Percentiles rank a stretch among this genome's conserved stretches.
Evolutionary conservation across 2,329 filamentous ascomycete species (phyloP).

Genomic region (Stachybotrys elegans): DNA sequence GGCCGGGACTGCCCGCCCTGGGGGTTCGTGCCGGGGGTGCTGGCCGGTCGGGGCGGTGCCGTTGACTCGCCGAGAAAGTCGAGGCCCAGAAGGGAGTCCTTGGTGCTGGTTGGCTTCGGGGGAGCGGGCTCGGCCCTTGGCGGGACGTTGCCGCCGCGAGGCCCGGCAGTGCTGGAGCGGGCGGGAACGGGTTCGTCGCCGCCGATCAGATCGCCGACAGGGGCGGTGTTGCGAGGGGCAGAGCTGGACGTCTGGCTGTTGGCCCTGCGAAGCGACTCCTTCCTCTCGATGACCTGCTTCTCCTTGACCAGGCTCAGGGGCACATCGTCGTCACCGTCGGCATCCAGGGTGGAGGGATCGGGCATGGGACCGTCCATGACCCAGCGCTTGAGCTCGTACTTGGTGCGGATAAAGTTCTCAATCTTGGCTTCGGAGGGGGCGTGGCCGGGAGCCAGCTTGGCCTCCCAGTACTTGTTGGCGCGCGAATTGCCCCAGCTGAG

Average conservation of each 20-base stretch:
- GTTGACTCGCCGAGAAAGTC: conserved; percentile 82
- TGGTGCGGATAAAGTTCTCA: conserved; percentile 98
- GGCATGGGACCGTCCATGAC: conserved; percentile 97
- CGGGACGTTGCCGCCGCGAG: conserved; percentile 51
- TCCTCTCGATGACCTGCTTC: conserved; percentile 59
- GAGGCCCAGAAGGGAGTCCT: conserved; percentile 85
- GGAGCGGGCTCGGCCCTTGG: conserved; percentile 60
- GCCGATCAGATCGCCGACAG: conserved; percentile 76
- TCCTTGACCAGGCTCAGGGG: conserved; percentile 59
- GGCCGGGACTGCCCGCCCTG: conserved; percentile 68
- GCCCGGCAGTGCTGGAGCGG: conserved; percentile 70
- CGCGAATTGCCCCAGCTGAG: conserved; percentile 92
- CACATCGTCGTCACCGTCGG: conserved; percentile 80
- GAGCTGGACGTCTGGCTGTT: conserved; percentile 32
- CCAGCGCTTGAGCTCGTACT: conserved; percentile 98
- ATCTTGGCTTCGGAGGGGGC: conserved; percentile 96
- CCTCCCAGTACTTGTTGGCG: conserved; percentile 99
- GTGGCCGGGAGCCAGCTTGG: conserved; percentile 85
- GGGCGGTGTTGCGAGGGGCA: conserved; percentile 27
- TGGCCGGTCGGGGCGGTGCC: conserved; percentile 74
- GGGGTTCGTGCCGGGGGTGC: conserved; percentile 63
- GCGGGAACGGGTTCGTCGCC: conserved; percentile 64
- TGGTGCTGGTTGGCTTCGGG: conserved; percentile 64
- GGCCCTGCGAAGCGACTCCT: conserved; percentile 56
- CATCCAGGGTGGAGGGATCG: conserved; percentile 82